Conservation (phyloP, 208 protist genomes). For the Angomonas deanei region DNA sequence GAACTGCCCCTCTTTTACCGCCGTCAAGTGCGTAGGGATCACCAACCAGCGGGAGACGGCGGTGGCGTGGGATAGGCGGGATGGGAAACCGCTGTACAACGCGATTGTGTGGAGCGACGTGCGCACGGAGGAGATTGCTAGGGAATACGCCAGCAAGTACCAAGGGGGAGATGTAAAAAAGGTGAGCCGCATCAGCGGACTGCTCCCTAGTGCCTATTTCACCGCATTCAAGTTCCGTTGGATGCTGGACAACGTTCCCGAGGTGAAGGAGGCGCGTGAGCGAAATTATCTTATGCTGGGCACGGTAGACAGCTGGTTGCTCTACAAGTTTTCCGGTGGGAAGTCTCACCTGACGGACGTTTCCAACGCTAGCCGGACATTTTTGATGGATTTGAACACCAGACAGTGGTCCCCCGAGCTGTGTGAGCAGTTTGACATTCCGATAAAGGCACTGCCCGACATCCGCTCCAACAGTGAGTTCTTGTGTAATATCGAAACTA, state of each 20-base stretch:
- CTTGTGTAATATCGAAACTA: conserved; percentile 33
- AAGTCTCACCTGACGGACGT: conserved; percentile 93
- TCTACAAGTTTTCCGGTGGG: conserved; percentile 92
- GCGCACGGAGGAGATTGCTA: conserved; percentile 55
- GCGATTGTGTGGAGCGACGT: conserved; percentile 94
- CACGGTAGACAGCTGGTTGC: conserved; percentile 97
- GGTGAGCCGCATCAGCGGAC: conserved; percentile 63
- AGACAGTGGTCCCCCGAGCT: conserved; percentile 92
- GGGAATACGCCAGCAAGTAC: conserved; percentile 29
- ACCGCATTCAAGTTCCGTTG: conserved; percentile 95
- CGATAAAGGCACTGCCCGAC: conserved; percentile 78
- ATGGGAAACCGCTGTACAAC: conserved; percentile 92
- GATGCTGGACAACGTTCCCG: conserved; percentile 94
- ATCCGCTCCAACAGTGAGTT: conserved; percentile 88
- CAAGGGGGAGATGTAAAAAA: conserved; percentile 43
- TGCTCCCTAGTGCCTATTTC: conserved; percentile 97
- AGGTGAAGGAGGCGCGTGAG: conserved; percentile 64
- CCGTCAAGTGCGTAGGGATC: conserved; percentile 88
- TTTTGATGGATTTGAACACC: conserved; percentile 96
- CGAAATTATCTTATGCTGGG: conserved; percentile 86
- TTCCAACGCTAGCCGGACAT: conserved; percentile 96
- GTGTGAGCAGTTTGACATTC: conserved; percentile 76
- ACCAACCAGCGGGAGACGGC: conserved; percentile 99
- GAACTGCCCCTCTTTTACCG: conserved; percentile 37
- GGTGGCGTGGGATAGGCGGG: conserved; percentile 96